These are phyloP conservation scores for Aspergillus niger DNA, from an alignment of 2,329 filamentous ascomycete genomes.

Conservation along the genomic window DNA sequence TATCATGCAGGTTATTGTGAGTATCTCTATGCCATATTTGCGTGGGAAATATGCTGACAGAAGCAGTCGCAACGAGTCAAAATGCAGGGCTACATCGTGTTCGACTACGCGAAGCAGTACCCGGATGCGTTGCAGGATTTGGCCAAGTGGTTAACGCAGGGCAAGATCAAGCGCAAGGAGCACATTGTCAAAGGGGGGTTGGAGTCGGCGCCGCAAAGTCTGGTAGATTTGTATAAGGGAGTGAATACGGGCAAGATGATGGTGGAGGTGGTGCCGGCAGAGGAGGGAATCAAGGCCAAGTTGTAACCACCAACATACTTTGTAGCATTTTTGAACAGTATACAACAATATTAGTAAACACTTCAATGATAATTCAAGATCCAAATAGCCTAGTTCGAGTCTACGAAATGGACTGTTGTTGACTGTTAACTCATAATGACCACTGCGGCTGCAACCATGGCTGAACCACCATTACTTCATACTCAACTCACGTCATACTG, in stretches of 20 bases:
- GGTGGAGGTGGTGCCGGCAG: slow-evolving; percentile 43
- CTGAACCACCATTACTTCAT: slow-evolving; percentile 5
- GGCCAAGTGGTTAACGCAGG: slow-evolving; percentile 68
- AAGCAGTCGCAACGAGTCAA: slow-evolving; percentile 42
- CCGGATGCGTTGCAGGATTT: slow-evolving; percentile 61
- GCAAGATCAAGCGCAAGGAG: slow-evolving; percentile 71
- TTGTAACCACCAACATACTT: slow-evolving; percentile 32
- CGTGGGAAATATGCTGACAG: slow-evolving; percentile 17
- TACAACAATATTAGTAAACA: too few relatives aligned
- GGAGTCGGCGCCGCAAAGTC: slow-evolving; percentile 61
- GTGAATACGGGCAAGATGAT: slow-evolving; percentile 69
- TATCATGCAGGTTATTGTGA: slow-evolving; percentile 44
- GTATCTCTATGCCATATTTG: slow-evolving; percentile 11
- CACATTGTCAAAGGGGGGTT: slow-evolving; percentile 71
- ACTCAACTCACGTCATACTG: slow-evolving; percentile 17
- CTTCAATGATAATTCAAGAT: too few relatives aligned
- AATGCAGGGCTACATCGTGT: slow-evolving; percentile 73
- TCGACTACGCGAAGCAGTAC: slow-evolving; percentile 65
- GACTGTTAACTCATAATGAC: too few relatives aligned
- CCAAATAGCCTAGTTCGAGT: background rate
- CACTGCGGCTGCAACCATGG: slow-evolving; percentile 1
- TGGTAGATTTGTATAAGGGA: slow-evolving; percentile 67
- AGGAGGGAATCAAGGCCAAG: slow-evolving; percentile 45
- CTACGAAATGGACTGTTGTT: too few relatives aligned
- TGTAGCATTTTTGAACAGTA: too few relatives aligned